phyloP scores from a whole-genome alignment of 495 filamentous ascomycete genomes.

The Hypoxylon lenormandii region DNA sequence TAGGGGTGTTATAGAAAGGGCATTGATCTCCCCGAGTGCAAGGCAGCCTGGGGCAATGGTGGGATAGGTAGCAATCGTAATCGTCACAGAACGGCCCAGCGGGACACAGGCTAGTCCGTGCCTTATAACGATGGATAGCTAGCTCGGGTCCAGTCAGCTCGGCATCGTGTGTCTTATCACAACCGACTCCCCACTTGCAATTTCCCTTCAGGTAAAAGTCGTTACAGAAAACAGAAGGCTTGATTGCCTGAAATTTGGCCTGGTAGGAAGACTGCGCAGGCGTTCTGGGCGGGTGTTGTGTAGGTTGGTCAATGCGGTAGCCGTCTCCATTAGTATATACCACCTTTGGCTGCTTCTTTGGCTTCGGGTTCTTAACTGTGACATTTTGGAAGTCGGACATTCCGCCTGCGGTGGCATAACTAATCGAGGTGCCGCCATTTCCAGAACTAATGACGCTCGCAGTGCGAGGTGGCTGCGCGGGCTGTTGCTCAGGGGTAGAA shows the following conservation, averaged over 20 bases:
- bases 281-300: conserved; percentile 49
- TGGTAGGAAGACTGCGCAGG: conserved; percentile 49
- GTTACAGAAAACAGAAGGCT: conserved; percentile 51
- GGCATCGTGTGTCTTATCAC: conserved; percentile 50
- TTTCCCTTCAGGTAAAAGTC: conserved; percentile 50
- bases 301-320: conserved; percentile 48
- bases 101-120: conserved; percentile 51
- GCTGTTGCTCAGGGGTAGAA: conserved; percentile 36
- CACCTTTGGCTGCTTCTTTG: conserved; percentile 49
- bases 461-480: conserved; percentile 24
- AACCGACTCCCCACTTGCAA: conserved; percentile 50
- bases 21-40: conserved; percentile 45
- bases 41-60: conserved; percentile 46
- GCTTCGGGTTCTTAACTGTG: conserved; percentile 50
- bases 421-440: conserved; percentile 52
- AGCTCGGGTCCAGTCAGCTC: conserved; percentile 48
- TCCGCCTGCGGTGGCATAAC: conserved; percentile 51
- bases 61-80: conserved; percentile 52
- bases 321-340: conserved; percentile 45
- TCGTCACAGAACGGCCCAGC: conserved; percentile 48
- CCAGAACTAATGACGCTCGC: conserved; percentile 48
- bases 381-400: conserved; percentile 49
- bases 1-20: conserved; percentile 46
- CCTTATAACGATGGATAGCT: conserved; percentile 52
- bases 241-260: conserved; percentile 49